A percentile compares a stretch with the other conserved stretches of the same genome.
These are phyloP conservation scores for Neopestalotiopsis rosae DNA, from an alignment of 2,329 filamentous ascomycete species.

Conservation along the genomic window DNA sequence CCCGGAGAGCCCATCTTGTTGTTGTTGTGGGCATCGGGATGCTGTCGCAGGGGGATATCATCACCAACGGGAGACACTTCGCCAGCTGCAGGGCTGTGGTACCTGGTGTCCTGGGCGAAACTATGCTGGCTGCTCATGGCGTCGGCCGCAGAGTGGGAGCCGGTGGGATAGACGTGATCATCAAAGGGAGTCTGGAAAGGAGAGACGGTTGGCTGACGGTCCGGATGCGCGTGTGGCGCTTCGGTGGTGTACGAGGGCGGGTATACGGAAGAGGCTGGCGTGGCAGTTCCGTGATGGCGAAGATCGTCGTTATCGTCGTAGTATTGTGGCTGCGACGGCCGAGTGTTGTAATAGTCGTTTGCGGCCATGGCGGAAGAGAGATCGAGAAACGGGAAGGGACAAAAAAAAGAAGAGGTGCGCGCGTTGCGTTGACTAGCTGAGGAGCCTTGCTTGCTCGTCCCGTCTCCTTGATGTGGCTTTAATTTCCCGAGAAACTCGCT, in stretches of 20 bases:
- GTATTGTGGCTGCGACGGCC: slow-evolving; percentile 38
- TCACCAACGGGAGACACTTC: slow-evolving; percentile 50
- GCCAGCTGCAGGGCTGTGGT: slow-evolving; percentile 54
- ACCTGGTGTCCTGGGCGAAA: slow-evolving; percentile 61
- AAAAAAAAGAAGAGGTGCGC: neutral
- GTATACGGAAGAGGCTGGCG: slow-evolving; percentile 48
- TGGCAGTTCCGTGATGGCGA: slow-evolving; percentile 35
- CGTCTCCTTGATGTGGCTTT: too few relatives aligned
- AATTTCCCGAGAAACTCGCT: too few relatives aligned
- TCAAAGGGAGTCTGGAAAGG: slow-evolving; percentile 73
- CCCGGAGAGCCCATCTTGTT: slow-evolving; percentile 35
- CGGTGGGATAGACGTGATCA: slow-evolving; percentile 68
- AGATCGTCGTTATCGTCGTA: slow-evolving; percentile 4
- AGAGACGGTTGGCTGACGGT: slow-evolving; percentile 44
- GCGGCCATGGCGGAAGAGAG: slow-evolving; percentile 56
- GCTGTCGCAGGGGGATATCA: slow-evolving; percentile 63
- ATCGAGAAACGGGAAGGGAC: slow-evolving; percentile 10
- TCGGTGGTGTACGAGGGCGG: slow-evolving; percentile 46
- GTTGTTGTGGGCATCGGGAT: slow-evolving; percentile 40
- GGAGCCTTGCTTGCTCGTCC: too few relatives aligned
- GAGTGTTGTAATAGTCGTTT: slow-evolving; percentile 69
- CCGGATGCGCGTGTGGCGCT: slow-evolving; percentile 36
- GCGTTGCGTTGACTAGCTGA: too few relatives aligned
- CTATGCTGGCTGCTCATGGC: slow-evolving; percentile 44
- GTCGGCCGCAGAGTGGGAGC: slow-evolving; percentile 39